Conservation (phyloP, 1,284 basidiomycete genomes). For the Fomitopsis betulina region DNA sequence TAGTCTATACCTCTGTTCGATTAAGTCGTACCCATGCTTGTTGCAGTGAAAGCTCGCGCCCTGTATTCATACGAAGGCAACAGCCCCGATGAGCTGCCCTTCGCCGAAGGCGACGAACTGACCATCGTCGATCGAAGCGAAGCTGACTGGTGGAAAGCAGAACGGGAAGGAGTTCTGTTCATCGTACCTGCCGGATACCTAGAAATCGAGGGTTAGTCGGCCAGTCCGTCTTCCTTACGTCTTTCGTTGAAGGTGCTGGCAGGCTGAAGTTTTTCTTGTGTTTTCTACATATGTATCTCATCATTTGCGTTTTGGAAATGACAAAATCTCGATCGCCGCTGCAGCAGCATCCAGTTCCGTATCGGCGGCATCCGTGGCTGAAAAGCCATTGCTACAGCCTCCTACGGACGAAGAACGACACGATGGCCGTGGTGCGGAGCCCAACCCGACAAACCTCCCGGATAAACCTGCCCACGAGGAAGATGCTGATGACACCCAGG, state of each 20-base stretch:
- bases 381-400: background rate
- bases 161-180: slow-evolving; percentile 77
- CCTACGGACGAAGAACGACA: background rate
- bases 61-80: slow-evolving; percentile 72
- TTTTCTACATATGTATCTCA: slow-evolving; percentile 38
- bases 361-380: background rate
- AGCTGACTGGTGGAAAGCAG: slow-evolving; percentile 91
- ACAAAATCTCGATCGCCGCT: slow-evolving; percentile 9
- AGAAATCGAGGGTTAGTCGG: slow-evolving; percentile 84
- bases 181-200: slow-evolving; percentile 89
- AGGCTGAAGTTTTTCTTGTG: slow-evolving; percentile 68
- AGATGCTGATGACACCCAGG: slow-evolving; percentile 14
- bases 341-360: background rate
- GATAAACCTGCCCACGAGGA: background rate
- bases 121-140: slow-evolving; percentile 79
- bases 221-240: slow-evolving; percentile 41
- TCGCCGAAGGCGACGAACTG: slow-evolving; percentile 75
- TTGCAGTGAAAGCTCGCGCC: slow-evolving; percentile 64
- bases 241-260: slow-evolving; percentile 55
- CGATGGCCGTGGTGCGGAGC: background rate
- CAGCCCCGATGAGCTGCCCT: slow-evolving; percentile 77
- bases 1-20: slow-evolving; percentile 6
- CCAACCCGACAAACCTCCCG: background rate
- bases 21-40: slow-evolving; percentile 1
- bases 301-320: slow-evolving; percentile 24